Evolutionary conservation across 306 rosid genomes (phyloP).

Genomic region (Inga leiocalycina): DNA sequence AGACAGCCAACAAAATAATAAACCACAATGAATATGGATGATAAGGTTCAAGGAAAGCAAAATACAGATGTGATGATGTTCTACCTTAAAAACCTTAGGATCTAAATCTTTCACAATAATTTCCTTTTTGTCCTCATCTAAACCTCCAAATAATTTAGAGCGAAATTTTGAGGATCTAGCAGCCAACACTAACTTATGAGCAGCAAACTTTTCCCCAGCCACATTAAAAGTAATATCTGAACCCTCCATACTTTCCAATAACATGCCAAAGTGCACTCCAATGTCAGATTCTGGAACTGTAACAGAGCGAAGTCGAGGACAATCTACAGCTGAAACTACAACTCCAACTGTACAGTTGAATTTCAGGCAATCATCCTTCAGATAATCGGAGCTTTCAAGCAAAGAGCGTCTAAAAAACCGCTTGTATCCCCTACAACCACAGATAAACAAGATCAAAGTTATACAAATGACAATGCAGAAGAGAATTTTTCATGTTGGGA

Average conservation of each 20-base stretch:
- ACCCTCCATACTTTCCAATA: constrained; percentile 66
- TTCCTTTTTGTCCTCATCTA: constrained; percentile 47
- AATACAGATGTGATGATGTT: neutral
- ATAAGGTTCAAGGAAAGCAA: neutral
- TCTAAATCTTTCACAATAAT: constrained; percentile 50
- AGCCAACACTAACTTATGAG: constrained; percentile 69
- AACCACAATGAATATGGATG: neutral
- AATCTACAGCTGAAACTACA: constrained; percentile 67
- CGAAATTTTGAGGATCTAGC: constrained; percentile 66
- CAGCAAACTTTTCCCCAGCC: constrained; percentile 56
- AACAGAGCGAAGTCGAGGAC: constrained; percentile 52
- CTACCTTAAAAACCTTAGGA: constrained; percentile 74
- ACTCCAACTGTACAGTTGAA: constrained; percentile 79
- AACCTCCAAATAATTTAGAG: constrained; percentile 39
- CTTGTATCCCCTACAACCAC: constrained; percentile 60
- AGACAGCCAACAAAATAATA: constrained; percentile 11
- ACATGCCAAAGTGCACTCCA: constrained; percentile 55
- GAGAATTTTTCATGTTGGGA: neutral
- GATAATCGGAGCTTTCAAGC: constrained; percentile 61
- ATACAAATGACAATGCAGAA: neutral
- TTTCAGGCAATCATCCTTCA: constrained; percentile 70
- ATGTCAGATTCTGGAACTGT: constrained; percentile 68
- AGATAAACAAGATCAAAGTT: constrained; percentile 2
- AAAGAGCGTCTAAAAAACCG: constrained; percentile 58
- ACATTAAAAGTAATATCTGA: constrained; percentile 61